Conservation (phyloP, 768 basidiomycete species). For the Lentinula sp. region DNA sequence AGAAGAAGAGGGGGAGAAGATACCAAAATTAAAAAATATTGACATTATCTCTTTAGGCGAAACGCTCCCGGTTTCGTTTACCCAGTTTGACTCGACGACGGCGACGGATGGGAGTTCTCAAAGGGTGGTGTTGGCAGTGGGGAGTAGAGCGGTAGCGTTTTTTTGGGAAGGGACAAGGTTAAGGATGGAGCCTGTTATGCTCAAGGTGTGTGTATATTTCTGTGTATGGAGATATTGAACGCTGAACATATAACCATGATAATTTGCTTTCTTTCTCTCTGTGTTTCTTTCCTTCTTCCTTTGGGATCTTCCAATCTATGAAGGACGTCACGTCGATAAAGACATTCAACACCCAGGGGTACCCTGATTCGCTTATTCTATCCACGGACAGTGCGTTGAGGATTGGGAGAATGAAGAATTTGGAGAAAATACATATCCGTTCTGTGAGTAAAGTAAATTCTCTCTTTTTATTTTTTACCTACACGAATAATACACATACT, state of each 20-base stretch:
- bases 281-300: too few species aligned
- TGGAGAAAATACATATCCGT: conserved; percentile 78
- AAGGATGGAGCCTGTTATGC: conserved; percentile 61
- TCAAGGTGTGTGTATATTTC: conserved; percentile 40
- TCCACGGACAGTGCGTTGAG: conserved; percentile 47
- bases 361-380: conserved; percentile 52
- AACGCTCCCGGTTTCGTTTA: too few species aligned
- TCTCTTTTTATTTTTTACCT: not conserved
- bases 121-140: conserved; percentile 61
- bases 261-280: too few species aligned
- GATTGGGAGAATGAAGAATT: conserved; percentile 60
- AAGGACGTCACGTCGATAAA: conserved; percentile 50
- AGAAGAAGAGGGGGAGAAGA: conserved; percentile 17
- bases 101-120: conserved; percentile 25
- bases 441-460: conserved; percentile 39
- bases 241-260: too few species aligned
- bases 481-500: too few species aligned
- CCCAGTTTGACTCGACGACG: conserved; percentile 2
- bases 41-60: conserved; percentile 27
- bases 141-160: conserved; percentile 63
- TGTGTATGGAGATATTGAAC: too few species aligned
- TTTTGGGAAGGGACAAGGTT: conserved; percentile 62
- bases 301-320: too few species aligned
- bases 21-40: conserved; percentile 30
- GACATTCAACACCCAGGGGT: conserved; percentile 39